phyloP scores from a whole-genome alignment of 2,329 filamentous ascomycete genomes.

The Claviceps humidiphila region DNA sequence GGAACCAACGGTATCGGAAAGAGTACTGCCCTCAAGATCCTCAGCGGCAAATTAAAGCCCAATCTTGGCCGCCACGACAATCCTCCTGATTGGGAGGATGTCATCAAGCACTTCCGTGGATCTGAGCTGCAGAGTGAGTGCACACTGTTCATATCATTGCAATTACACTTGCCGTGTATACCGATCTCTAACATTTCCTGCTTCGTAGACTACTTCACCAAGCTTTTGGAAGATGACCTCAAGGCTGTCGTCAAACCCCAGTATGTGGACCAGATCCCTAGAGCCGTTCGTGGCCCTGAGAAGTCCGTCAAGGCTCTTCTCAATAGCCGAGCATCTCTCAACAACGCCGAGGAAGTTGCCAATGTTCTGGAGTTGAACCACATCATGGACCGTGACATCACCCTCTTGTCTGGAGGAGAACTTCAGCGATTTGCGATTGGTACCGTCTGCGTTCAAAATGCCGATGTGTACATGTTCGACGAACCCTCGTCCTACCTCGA shows the following conservation, averaged over 20 bases:
- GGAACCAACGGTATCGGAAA: conserved; percentile 99
- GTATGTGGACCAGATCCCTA: conserved; percentile 96
- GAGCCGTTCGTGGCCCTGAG: conserved; percentile 70
- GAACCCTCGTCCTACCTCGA: conserved; percentile 98
- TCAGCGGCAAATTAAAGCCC: conserved; percentile 96
- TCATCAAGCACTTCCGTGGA: conserved; percentile 94
- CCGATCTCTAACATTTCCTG: too few species aligned
- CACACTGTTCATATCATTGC: conserved; percentile 1
- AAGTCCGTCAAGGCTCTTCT: conserved; percentile 72
- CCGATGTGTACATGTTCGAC: conserved; percentile 99
- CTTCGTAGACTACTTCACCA: conserved; percentile 78
- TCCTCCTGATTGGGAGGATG: conserved; percentile 97
- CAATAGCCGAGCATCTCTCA: conserved; percentile 60
- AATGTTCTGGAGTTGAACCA: conserved; percentile 77
- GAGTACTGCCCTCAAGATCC: conserved; percentile 98
- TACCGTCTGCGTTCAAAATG: conserved; percentile 87
- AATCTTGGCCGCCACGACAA: conserved; percentile 93
- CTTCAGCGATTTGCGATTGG: conserved; percentile 96
- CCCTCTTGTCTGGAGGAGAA: conserved; percentile 87
- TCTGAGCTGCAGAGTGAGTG: conserved; percentile 86
- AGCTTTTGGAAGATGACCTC: conserved; percentile 89
- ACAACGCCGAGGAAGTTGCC: conserved; percentile 69
- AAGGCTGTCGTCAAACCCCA: conserved; percentile 98
- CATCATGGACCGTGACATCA: conserved; percentile 84
- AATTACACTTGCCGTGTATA: too few species aligned